A percentile compares a stretch with the other conserved stretches of the same genome.
Conservation (phyloP, 2,329 filamentous ascomycete genomes). For the Pseudonectria buxi region DNA sequence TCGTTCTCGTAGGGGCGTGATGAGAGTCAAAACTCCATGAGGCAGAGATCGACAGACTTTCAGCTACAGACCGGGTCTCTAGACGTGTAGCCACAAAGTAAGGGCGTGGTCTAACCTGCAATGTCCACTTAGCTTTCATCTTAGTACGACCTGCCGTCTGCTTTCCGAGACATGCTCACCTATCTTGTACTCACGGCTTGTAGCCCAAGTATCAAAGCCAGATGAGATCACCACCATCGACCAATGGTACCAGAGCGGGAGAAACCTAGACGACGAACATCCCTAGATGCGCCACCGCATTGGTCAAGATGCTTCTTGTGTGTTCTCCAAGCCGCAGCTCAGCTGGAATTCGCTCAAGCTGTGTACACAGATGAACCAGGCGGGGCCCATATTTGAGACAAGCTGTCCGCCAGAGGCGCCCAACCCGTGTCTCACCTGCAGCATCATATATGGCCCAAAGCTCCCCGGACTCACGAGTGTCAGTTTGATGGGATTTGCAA, state of each 20-base stretch:
- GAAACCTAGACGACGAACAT: constrained; percentile 8
- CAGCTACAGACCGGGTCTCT: constrained; percentile 4
- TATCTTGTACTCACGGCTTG: constrained; percentile 4
- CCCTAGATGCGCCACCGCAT: constrained; percentile 9
- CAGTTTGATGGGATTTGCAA: too few relatives aligned
- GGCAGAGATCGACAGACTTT: constrained; percentile 12
- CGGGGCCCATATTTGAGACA: too few relatives aligned
- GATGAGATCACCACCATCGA: constrained; percentile 4
- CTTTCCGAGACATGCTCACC: constrained; percentile 15
- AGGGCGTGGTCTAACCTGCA: constrained; percentile 1
- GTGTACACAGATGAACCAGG: too few relatives aligned
- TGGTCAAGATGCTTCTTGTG: constrained; percentile 1
- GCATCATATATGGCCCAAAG: too few relatives aligned
- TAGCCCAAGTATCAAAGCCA: constrained; percentile 4
- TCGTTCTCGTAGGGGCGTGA: too few relatives aligned
- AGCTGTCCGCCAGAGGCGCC: too few relatives aligned
- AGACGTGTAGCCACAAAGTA: constrained; percentile 5
- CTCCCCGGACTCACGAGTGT: too few relatives aligned
- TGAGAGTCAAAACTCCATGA: constrained; percentile 1
- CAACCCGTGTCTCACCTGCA: too few relatives aligned
- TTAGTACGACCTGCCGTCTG: constrained; percentile 2
- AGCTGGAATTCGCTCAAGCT: too few relatives aligned
- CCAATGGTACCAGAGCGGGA: constrained; percentile 6
- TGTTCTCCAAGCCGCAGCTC: neutral
- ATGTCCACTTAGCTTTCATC: constrained; percentile 1